Base-by-base conservation (phyloP, 2,329 filamentous ascomycete genomes). In the Sporothrix variecibatus region DNA sequence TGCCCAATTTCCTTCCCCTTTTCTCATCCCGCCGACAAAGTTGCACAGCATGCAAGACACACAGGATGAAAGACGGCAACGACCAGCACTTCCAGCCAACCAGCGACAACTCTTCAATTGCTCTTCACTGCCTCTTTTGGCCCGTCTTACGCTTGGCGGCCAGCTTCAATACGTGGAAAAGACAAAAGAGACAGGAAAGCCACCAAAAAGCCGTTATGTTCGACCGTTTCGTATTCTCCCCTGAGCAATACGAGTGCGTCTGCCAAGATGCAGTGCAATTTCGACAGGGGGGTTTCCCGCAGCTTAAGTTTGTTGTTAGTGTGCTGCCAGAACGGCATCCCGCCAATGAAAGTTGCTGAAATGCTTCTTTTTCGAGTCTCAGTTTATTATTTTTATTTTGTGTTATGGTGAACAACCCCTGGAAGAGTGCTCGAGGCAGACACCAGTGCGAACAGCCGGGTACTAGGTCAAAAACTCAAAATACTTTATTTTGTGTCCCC, bases 131-230 rank as follows among this genome's bases (percentile, higher is more conserved):
- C 12, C 26, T 60, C 15, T 34, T 43, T 64, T 64, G 31, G 3
- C 38, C 62, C 62, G 38, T 67, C 62, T 67, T 67, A 67, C 40
- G 23, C 62, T 67, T 67, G 62, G 62, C 62, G n/a, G 56, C 15
- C 43, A 60, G 7, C 56, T 31, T n/a, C 56, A 34, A 2, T 60
- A 34, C 28, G 56, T 34, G 26, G 28, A 58, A 28, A 58, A 58
- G 34, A 15, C 34, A 40, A 17, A 4, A 23, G 11, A 40, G 8
- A 20, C 20, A 40, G 15, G 3, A 49, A 23, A 12, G 23, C 9
- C 34, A 23, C 2, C 40, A 43, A 43, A 43, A 23, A 20, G 1
- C 20, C 40, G 40, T 67, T 67, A 46, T 68, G 65, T 17, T 68
- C 26, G 65, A 46, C 62, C 23, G 23, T 67, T 43, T 46, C 46